Percentiles rank a stretch among this genome's conserved stretches.
These are phyloP conservation scores for Vinca minor DNA, from an alignment of 257 asterid species.

Conservation along the genomic window DNA sequence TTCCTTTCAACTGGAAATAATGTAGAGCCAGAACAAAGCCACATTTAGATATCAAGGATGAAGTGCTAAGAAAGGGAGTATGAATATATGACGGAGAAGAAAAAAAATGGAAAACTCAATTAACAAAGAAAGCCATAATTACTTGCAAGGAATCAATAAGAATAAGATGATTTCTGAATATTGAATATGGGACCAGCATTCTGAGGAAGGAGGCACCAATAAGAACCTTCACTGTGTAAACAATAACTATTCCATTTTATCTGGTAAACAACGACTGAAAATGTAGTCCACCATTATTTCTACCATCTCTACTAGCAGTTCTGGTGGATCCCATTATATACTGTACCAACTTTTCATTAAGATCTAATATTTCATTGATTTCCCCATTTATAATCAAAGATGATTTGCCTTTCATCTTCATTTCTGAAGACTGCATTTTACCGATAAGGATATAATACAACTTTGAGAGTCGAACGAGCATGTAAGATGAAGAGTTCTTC, in stretches of 20 bases:
- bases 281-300: slow-evolving; percentile 18
- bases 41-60: background rate
- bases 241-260: slow-evolving; percentile 69
- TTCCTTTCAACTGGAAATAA: background rate
- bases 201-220: slow-evolving; percentile 55
- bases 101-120: background rate
- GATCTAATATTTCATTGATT: slow-evolving; percentile 32
- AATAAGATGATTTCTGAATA: slow-evolving; percentile 12
- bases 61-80: background rate
- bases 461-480: slow-evolving; percentile 26
- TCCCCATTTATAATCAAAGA: slow-evolving; percentile 24
- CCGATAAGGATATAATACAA: slow-evolving; percentile 56
- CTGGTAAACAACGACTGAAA: slow-evolving; percentile 55
- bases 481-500: slow-evolving; percentile 38
- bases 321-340: slow-evolving; percentile 30
- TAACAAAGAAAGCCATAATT: background rate
- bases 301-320: slow-evolving; percentile 10
- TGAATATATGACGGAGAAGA: background rate
- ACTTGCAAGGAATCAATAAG: background rate
- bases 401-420: slow-evolving; percentile 19
- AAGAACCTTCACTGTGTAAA: slow-evolving; percentile 52
- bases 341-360: slow-evolving; percentile 42
- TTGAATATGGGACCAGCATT: slow-evolving; percentile 45
- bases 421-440: slow-evolving; percentile 12
- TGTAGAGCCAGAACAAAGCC: background rate